Percentiles rank a stretch among this genome's conserved stretches.
Evolutionary conservation across 1,284 basidiomycete genomes (phyloP).

Genomic region (Termitomyces sp.): DNA sequence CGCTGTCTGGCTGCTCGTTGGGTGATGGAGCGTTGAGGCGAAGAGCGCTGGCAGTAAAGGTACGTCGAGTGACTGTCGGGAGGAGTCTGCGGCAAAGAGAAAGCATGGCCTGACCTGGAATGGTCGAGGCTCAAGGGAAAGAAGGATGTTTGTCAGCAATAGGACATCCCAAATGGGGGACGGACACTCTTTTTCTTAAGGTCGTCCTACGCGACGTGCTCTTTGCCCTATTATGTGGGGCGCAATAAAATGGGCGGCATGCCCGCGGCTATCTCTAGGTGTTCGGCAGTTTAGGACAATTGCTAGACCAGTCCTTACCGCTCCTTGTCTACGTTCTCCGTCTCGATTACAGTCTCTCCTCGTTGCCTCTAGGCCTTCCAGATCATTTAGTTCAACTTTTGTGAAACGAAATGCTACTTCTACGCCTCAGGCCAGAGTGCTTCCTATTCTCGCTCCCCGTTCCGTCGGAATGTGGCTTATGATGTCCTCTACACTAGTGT

Average conservation of each 20-base stretch:
- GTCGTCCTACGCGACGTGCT: conserved; percentile 4
- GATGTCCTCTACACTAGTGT: conserved; percentile 78
- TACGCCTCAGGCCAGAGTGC: conserved; percentile 8
- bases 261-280: conserved; percentile 1
- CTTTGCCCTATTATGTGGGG: conserved; percentile 1
- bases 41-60: conserved; percentile 8
- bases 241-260: not conserved
- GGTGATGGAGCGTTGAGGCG: conserved; percentile 19
- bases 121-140: not conserved
- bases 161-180: not conserved
- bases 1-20: conserved; percentile 47
- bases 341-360: conserved; percentile 9
- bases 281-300: not conserved
- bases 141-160: conserved; percentile 5
- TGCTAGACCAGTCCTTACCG: not conserved
- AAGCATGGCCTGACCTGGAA: conserved; percentile 11
- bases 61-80: conserved; percentile 2
- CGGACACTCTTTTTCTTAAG: not conserved
- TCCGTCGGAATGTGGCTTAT: conserved; percentile 82
- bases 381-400: conserved; percentile 6
- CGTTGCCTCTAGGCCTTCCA: conserved; percentile 2
- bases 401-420: not conserved
- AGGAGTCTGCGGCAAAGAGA: conserved; percentile 23
- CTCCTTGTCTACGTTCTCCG: not conserved
- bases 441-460: conserved; percentile 66